A percentile compares a stretch with the other conserved stretches of the same genome.
These are phyloP conservation scores for Oryza punctata DNA, from an alignment of 176 grass and related monocot species.

Conservation along the genomic window DNA sequence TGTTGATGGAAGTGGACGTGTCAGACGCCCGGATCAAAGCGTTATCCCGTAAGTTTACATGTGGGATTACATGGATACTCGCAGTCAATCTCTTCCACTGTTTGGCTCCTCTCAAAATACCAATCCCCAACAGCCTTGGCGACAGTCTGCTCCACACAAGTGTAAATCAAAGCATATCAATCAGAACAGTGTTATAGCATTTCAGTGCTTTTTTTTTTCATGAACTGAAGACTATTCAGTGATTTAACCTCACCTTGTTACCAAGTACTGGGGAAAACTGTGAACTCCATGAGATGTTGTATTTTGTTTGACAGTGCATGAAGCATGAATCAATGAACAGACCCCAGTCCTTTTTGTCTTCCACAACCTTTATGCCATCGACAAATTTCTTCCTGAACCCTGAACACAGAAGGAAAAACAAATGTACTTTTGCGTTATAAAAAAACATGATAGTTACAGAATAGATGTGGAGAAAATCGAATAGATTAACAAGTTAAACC, in stretches of 20 bases:
- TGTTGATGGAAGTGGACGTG: too few species aligned
- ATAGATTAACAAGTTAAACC: background rate
- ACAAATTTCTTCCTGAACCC: slow-evolving; percentile 48
- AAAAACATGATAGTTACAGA: background rate
- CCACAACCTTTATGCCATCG: slow-evolving; percentile 35
- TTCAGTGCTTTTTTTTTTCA: background rate
- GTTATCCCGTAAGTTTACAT: slow-evolving; percentile 24
- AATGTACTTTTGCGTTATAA: background rate
- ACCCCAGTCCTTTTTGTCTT: slow-evolving; percentile 35
- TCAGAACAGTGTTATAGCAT: background rate
- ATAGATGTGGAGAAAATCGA: background rate
- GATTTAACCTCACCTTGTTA: slow-evolving; percentile 34
- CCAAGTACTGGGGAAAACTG: slow-evolving; percentile 48
- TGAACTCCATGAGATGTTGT: slow-evolving; percentile 45
- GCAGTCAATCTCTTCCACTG: slow-evolving; percentile 50
- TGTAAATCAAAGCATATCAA: background rate
- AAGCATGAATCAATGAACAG: slow-evolving; percentile 75
- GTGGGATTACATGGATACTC: slow-evolving; percentile 65
- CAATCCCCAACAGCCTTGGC: slow-evolving; percentile 75
- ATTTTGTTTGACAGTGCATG: slow-evolving; percentile 60
- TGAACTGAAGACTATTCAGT: background rate
- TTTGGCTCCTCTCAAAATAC: slow-evolving; percentile 54
- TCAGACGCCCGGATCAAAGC: too few species aligned
- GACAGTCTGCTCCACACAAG: slow-evolving; percentile 42
- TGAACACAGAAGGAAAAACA: background rate